Base-by-base conservation (phyloP, 352 stramenopile species). In the Globisporangium polare region DNA sequence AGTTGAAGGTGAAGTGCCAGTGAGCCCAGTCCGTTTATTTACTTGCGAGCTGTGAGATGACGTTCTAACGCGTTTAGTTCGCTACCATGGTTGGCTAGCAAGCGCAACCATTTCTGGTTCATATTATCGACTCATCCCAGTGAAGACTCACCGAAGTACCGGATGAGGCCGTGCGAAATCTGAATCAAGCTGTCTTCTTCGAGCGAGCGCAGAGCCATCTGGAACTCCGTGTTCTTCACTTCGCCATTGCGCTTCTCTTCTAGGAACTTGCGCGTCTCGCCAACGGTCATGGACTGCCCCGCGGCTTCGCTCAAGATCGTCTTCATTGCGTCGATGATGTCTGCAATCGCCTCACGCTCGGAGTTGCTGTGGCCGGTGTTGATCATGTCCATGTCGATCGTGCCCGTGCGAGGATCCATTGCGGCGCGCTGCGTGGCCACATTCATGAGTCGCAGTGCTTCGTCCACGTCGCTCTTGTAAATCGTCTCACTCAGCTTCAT, bases 311-410 rank as follows among this genome's bases (percentile, higher is more conserved):
- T 65, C 22, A 95, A 61, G 53, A 89, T 73, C 26, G 69, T 60
- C 60, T 90, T 90, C 31, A 95, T 72, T 1, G 54, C 51, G 4
- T 80, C 63, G 18, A 92, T 73, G 15, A 93, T 66, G 53, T 82
- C 74, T 5, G 68, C 70, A 12, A 92, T 71, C 5, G 81, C 74
- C 59, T 98, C 85, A 18, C 95, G 87, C 68, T 98, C 95, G 8
- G 90, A 75, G 39, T 86, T 89, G 58, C 85, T 95, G 64, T 96
- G 81, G 22, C 96, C 96, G 5, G 96, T 99, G 53, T 96, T 96
- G 71, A 99, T 98, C 92, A 99, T 98, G 72, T 99, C 97, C 97
- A 99, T 99, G 75, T 99, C 97, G 69, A 99, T 99, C n/a, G 92
- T 95, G 37, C 97, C 97, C 2, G 97, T 99, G 45, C 93, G 77